Percentiles rank a stretch among this genome's conserved stretches.
These are phyloP conservation scores for Porphyridium purpureum DNA, from an alignment of 23 red algal genomes.

Conservation along the genomic window DNA sequence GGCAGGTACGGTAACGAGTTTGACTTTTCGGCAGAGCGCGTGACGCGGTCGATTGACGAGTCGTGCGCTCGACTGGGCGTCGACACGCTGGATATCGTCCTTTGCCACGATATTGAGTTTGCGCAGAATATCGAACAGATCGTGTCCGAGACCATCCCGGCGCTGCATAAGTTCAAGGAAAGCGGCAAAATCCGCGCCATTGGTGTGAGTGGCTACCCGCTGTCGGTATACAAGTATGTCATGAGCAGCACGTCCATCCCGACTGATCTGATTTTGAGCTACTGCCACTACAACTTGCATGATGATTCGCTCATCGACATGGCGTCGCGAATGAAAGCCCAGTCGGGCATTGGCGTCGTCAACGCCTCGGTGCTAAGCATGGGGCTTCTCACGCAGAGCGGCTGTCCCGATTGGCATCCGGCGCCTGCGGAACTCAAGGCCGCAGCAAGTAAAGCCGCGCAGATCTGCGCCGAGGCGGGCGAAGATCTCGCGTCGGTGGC, in stretches of 20 bases:
- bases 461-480: slow-evolving; percentile 21
- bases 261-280: slow-evolving; percentile 55
- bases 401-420: slow-evolving; percentile 78
- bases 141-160: slow-evolving; percentile 52
- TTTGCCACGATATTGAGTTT: slow-evolving; percentile 99
- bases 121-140: slow-evolving; percentile 16
- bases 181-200: slow-evolving; percentile 64
- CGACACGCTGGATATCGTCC: slow-evolving; percentile 71
- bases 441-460: slow-evolving; percentile 14
- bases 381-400: slow-evolving; percentile 68
- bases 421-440: slow-evolving; percentile 43
- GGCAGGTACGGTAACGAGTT: slow-evolving; percentile 82
- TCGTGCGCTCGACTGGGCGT: slow-evolving; percentile 56
- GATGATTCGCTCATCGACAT: slow-evolving; percentile 38
- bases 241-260: slow-evolving; percentile 3
- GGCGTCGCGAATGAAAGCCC: not conserved
- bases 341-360: slow-evolving; percentile 46
- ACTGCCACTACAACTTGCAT: slow-evolving; percentile 70
- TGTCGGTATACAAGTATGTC: slow-evolving; percentile 57
- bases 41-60: slow-evolving; percentile 50
- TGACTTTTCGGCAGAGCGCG: slow-evolving; percentile 72
- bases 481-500: slow-evolving; percentile 40
- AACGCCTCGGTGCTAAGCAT: slow-evolving; percentile 80
- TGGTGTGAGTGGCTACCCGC: slow-evolving; percentile 84
- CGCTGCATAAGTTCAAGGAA: slow-evolving; percentile 26